These are phyloP conservation scores for Blastocystis sp. DNA, from an alignment of 352 stramenopile species.

Conservation along the genomic window DNA sequence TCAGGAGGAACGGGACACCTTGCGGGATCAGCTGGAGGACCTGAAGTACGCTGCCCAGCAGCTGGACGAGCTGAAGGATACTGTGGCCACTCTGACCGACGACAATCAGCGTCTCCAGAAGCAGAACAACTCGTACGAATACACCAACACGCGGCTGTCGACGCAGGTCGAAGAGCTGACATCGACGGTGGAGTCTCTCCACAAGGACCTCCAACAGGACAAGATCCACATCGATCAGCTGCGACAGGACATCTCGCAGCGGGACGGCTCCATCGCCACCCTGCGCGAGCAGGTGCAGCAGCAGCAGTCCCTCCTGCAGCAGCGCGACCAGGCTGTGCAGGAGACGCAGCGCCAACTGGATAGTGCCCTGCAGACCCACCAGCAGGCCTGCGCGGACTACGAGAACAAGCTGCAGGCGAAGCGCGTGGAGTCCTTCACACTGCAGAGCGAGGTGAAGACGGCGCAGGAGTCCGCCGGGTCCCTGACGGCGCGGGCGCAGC, in stretches of 20 bases:
- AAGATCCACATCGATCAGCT: not conserved
- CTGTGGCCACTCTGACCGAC: not conserved
- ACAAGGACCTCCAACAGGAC: not conserved
- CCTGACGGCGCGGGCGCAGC: not conserved
- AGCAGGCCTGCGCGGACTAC: not conserved
- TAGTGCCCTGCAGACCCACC: not conserved
- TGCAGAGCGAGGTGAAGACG: not conserved
- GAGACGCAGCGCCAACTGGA: not conserved
- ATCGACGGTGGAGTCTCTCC: not conserved
- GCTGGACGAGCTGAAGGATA: conserved; percentile 23
- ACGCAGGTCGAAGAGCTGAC: not conserved
- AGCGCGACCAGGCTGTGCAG: not conserved
- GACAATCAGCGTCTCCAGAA: conserved; percentile 53
- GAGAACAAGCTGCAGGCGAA: not conserved
- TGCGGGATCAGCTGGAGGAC: conserved; percentile 34
- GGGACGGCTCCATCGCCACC: not conserved
- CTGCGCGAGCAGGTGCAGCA: not conserved
- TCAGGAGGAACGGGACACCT: conserved; percentile 5
- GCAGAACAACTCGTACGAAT: conserved; percentile 51
- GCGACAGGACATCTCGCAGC: not conserved
- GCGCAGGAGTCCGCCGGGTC: not conserved
- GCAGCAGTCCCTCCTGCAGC: not conserved
- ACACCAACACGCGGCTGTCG: not conserved
- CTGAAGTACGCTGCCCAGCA: conserved; percentile 18
- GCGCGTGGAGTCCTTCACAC: not conserved